Percentiles rank a stretch among this genome's conserved stretches.
Conservation (phyloP, 768 basidiomycete genomes). For the Mrakia gelida region DNA sequence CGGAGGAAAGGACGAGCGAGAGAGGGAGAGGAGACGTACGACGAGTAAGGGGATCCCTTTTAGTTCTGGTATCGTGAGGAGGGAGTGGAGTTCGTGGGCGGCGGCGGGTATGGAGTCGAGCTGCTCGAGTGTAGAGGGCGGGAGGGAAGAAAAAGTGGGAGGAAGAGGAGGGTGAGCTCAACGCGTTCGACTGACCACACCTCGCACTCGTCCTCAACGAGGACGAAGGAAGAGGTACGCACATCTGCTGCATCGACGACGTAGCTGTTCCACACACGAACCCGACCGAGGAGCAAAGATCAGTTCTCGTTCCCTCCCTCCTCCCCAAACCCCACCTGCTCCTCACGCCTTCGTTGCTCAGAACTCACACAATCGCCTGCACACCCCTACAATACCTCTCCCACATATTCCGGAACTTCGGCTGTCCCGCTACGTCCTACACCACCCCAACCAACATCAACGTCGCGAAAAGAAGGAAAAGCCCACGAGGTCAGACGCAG, state of each 20-base stretch:
- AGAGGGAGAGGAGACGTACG: conserved; percentile 50
- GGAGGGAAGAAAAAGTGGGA: neutral
- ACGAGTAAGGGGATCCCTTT: conserved; percentile 74
- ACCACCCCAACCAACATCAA: neutral
- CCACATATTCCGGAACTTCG: conserved; percentile 81
- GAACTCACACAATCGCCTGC: conserved; percentile 78
- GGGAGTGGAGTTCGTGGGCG: conserved; percentile 75
- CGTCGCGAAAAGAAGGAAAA: neutral
- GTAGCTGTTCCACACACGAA: conserved; percentile 54
- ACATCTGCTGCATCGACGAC: conserved; percentile 91
- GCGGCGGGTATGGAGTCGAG: conserved; percentile 76
- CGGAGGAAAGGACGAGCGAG: neutral
- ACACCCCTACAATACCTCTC: conserved; percentile 81
- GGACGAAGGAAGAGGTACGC: conserved; percentile 40
- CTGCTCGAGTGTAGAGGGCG: conserved; percentile 46
- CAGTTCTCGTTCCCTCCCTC: neutral
- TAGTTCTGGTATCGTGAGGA: conserved; percentile 63
- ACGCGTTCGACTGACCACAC: neutral
- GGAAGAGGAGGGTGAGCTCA: neutral
- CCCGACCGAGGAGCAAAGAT: neutral
- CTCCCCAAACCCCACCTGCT: neutral
- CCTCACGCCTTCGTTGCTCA: neutral
- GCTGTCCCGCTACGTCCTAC: conserved; percentile 59
- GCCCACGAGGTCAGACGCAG: neutral
- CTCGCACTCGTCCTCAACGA: neutral